Evolutionary conservation across 2,329 filamentous ascomycete genomes (phyloP).

Genomic region (Escovopsis sp.): DNA sequence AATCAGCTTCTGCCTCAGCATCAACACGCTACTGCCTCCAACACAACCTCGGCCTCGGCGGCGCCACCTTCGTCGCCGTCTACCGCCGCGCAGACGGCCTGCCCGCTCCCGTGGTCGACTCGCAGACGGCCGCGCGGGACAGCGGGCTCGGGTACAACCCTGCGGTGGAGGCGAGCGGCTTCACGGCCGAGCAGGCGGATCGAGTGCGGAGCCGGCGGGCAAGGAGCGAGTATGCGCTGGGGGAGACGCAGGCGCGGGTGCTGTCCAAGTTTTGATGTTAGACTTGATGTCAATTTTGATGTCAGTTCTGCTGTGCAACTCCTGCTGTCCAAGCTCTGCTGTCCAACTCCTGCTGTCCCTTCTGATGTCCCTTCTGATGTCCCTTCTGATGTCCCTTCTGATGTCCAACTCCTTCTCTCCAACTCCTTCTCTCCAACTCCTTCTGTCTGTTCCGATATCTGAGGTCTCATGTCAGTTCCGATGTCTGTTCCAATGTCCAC

Average conservation of each 20-base stretch:
- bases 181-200: constrained; percentile 60
- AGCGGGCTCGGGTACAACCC: constrained; percentile 80
- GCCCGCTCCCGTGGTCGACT: constrained; percentile 42
- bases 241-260: constrained; percentile 39
- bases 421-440: no score
- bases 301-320: no score
- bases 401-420: no score
- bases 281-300: no score
- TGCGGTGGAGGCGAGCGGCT: constrained; percentile 75
- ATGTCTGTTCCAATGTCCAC: no score
- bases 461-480: no score
- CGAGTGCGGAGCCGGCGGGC: constrained; percentile 54
- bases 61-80: constrained; percentile 78
- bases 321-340: no score
- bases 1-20: constrained; percentile 32
- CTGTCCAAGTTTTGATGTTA: constrained; percentile 19
- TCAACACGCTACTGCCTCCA: constrained; percentile 63
- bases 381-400: no score
- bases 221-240: constrained; percentile 58
- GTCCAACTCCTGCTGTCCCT: no score
- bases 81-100: constrained; percentile 73
- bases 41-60: constrained; percentile 86
- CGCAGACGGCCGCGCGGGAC: constrained; percentile 45
- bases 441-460: no score
- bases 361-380: no score